Percentiles rank a stretch among this genome's conserved stretches.
phyloP scores from a whole-genome alignment of 1,139 yeast species.

The Geotrichum europaeum region DNA sequence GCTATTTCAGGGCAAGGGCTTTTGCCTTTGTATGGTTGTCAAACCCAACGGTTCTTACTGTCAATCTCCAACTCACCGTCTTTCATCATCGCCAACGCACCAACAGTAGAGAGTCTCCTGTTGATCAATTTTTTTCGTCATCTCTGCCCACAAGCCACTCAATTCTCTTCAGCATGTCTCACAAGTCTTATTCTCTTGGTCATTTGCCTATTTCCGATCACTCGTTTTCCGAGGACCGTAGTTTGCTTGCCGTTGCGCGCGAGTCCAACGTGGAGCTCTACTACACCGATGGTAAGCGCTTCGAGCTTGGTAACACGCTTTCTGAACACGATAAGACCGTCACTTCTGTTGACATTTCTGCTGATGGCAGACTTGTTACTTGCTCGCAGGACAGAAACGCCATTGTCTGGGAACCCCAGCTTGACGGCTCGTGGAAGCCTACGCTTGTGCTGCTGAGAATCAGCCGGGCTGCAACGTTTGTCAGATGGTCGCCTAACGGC shows the following conservation, averaged over 20 bases:
- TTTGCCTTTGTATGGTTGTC: not conserved
- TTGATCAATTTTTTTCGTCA: constrained; percentile 3
- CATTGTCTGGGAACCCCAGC: constrained; percentile 81
- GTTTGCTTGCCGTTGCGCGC: constrained; percentile 74
- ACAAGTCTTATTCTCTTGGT: constrained; percentile 55
- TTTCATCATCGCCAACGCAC: not conserved
- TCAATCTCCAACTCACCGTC: not conserved
- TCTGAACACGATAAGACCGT: constrained; percentile 90
- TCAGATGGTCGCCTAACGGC: constrained; percentile 91
- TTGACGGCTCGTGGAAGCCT: constrained; percentile 64
- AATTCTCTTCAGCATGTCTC: constrained; percentile 21
- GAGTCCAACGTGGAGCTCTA: constrained; percentile 71
- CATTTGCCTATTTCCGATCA: constrained; percentile 88
- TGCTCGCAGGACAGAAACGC: constrained; percentile 99
- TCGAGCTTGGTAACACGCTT: constrained; percentile 54
- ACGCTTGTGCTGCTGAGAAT: constrained; percentile 89
- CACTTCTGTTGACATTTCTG: constrained; percentile 88
- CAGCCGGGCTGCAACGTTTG: constrained; percentile 89
- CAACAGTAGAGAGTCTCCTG: constrained; percentile 25
- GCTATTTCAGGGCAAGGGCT: not conserved
- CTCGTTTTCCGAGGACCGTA: constrained; percentile 67
- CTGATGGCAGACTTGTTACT: constrained; percentile 86
- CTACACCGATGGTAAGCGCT: constrained; percentile 42
- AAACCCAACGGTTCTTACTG: not conserved
- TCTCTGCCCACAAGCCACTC: not conserved